Evolutionary conservation across 1,139 yeast genomes (phyloP).

Genomic region (Scheffersomyces lignicola): DNA sequence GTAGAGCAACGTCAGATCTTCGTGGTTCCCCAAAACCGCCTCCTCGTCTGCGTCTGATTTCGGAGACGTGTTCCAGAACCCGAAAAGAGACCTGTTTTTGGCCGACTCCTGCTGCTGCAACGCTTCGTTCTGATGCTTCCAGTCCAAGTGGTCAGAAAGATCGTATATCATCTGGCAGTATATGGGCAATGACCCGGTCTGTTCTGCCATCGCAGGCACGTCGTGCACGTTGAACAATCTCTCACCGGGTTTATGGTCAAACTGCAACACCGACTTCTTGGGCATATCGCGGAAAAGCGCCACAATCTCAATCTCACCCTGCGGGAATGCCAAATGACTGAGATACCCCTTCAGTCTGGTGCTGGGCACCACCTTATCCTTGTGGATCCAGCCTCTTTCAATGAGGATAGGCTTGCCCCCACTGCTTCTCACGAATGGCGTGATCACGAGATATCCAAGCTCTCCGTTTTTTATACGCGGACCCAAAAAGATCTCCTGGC

Average conservation of each 20-base stretch:
- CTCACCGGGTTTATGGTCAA: constrained; percentile 68
- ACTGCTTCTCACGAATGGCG: constrained; percentile 76
- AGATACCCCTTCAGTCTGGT: constrained; percentile 50
- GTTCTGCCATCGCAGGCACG: constrained; percentile 75
- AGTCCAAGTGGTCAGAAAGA: constrained; percentile 59
- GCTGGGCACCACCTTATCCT: constrained; percentile 66
- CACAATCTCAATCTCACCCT: constrained; percentile 70
- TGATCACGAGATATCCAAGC: constrained; percentile 76
- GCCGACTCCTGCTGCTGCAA: constrained; percentile 6
- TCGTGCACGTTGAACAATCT: constrained; percentile 72
- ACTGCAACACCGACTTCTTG: constrained; percentile 66
- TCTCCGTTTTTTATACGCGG: constrained; percentile 79
- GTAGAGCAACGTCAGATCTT: constrained; percentile 37
- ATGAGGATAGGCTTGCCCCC: constrained; percentile 74
- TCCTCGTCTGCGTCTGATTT: constrained; percentile 6
- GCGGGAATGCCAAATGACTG: constrained; percentile 68
- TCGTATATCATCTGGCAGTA: constrained; percentile 77
- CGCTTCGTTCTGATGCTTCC: constrained; percentile 25
- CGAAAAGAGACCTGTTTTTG: constrained; percentile 13
- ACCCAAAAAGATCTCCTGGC: constrained; percentile 88
- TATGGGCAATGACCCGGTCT: constrained; percentile 67
- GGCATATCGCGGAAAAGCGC: constrained; percentile 79
- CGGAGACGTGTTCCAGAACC: constrained; percentile 7
- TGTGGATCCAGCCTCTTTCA: constrained; percentile 92
- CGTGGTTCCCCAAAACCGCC: constrained; percentile 17